A percentile compares a stretch with the other conserved stretches of the same genome.
phyloP scores from a whole-genome alignment of 352 stramenopile genomes.

The Phytophthora sp. region DNA sequence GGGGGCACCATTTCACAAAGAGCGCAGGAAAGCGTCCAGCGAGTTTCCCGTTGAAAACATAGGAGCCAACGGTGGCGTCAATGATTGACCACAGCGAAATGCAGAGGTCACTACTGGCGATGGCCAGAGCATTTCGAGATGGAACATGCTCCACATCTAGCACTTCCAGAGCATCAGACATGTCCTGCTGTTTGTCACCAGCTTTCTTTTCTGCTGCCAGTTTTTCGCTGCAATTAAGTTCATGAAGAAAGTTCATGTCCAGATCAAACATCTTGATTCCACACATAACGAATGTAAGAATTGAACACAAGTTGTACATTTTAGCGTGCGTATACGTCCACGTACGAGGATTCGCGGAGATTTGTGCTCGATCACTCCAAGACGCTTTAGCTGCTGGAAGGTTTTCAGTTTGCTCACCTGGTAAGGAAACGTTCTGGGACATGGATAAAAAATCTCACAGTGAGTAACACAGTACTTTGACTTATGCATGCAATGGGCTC shows the following conservation, averaged over 20 bases:
- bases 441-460: neutral
- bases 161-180: slow-evolving; percentile 38
- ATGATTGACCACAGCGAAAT: slow-evolving; percentile 78
- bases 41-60: slow-evolving; percentile 71
- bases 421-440: slow-evolving; percentile 63
- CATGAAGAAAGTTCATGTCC: slow-evolving; percentile 67
- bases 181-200: slow-evolving; percentile 36
- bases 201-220: slow-evolving; percentile 39
- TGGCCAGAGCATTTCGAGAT: slow-evolving; percentile 53
- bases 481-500: neutral
- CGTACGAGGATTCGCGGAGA: slow-evolving; percentile 56
- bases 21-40: slow-evolving; percentile 53
- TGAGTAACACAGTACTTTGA: neutral
- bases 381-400: slow-evolving; percentile 51
- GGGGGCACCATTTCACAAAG: slow-evolving; percentile 61
- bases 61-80: slow-evolving; percentile 59
- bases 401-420: slow-evolving; percentile 61
- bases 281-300: neutral
- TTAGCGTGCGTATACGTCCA: neutral
- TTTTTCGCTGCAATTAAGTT: slow-evolving; percentile 64
- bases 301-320: neutral
- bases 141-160: slow-evolving; percentile 68
- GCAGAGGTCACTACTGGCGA: slow-evolving; percentile 58
- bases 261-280: slow-evolving; percentile 67
- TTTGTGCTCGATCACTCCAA: slow-evolving; percentile 72